phyloP scores from a whole-genome alignment of 73 alveolate species.

The Tetrahymena elliotti region DNA sequence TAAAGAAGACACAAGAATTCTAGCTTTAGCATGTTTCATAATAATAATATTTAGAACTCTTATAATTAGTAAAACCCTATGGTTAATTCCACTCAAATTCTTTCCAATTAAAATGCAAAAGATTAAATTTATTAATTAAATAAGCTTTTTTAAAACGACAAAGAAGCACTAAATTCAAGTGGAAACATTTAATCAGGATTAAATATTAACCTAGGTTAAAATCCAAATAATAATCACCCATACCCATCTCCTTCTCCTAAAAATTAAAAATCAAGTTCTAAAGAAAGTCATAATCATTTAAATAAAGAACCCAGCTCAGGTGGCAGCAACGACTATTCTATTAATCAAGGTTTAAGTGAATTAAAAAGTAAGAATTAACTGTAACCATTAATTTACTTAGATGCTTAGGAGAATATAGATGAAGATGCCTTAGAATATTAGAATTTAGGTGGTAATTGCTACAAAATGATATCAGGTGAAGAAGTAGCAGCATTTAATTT shows the following conservation, averaged over 20 bases:
- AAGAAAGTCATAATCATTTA: background rate
- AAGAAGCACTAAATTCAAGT: background rate
- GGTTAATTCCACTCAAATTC: background rate
- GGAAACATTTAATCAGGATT: background rate
- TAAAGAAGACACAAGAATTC: background rate
- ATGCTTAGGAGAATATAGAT: background rate
- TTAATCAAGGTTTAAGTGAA: background rate
- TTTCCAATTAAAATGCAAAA: background rate
- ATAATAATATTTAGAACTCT: background rate
- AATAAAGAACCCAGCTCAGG: background rate
- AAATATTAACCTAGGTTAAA: background rate
- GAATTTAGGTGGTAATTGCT: background rate
- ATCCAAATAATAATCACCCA: background rate
- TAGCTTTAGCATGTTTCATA: background rate
- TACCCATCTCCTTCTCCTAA: background rate
- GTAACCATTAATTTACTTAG: background rate
- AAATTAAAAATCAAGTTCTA: background rate
- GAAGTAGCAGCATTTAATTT: background rate
- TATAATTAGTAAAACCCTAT: background rate
- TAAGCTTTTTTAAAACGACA: background rate
- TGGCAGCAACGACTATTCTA: background rate
- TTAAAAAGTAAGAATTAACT: background rate
- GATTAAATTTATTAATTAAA: background rate
- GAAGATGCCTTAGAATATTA: background rate
- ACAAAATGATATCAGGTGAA: background rate